Conservation (phyloP, 2,329 filamentous ascomycete species). For the Botrytis deweyae region DNA sequence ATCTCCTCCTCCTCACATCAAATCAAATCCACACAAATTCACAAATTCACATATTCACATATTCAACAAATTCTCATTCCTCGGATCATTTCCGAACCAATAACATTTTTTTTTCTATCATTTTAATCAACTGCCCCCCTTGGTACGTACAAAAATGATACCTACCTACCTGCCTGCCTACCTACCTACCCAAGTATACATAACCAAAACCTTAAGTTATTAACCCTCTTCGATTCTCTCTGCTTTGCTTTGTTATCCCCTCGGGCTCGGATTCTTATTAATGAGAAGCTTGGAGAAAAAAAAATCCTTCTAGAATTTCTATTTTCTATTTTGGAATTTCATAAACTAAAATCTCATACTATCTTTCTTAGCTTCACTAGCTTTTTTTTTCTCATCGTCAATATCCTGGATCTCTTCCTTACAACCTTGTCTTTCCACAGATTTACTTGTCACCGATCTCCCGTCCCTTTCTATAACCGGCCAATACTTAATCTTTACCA, state of each 20-base stretch:
- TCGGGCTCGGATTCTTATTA: neutral
- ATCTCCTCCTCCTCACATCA: neutral
- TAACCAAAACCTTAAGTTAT: slow-evolving; percentile 1
- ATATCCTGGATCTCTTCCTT: slow-evolving; percentile 13
- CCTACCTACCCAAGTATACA: neutral
- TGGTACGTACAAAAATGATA: slow-evolving; percentile 5
- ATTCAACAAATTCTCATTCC: slow-evolving; percentile 9
- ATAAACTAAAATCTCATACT: slow-evolving; percentile 8
- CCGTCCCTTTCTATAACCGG: neutral
- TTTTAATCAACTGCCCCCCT: slow-evolving; percentile 2
- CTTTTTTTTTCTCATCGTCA: neutral
- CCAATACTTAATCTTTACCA: neutral
- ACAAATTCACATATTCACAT: neutral
- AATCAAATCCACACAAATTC: neutral
- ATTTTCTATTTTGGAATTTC: slow-evolving; percentile 13
- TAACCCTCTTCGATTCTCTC: neutral
- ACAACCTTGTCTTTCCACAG: neutral
- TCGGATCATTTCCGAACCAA: slow-evolving; percentile 18
- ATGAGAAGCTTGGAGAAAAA: neutral
- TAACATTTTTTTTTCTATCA: neutral
- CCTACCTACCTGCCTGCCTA: neutral
- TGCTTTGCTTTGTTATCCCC: neutral
- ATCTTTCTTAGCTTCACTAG: slow-evolving; percentile 8
- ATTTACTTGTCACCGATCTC: neutral
- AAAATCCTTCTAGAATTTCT: neutral